phyloP scores from a whole-genome alignment of 768 basidiomycete species.

The Russula olivacea region DNA sequence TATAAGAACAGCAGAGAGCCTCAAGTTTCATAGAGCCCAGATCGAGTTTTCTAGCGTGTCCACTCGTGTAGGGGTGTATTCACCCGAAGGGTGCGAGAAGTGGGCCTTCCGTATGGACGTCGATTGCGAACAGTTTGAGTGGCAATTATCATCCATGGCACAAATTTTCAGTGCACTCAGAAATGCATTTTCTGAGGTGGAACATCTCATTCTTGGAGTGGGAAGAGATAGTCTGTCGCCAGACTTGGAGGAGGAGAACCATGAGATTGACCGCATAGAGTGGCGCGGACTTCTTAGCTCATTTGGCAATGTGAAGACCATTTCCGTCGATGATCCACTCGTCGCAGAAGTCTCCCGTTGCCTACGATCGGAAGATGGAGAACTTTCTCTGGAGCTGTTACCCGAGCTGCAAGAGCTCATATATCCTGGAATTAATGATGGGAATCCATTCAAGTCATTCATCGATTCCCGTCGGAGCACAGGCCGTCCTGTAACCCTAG shows the following conservation, averaged over 20 bases:
- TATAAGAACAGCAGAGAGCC: neutral
- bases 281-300: neutral
- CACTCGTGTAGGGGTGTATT: neutral
- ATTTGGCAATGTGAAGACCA: neutral
- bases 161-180: neutral
- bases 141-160: neutral
- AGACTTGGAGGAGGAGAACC: neutral
- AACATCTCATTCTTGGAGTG: neutral
- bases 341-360: neutral
- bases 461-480: neutral
- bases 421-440: neutral
- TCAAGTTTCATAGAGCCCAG: neutral
- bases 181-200: neutral
- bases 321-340: neutral
- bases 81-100: neutral
- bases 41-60: neutral
- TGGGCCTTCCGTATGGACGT: neutral
- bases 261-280: neutral
- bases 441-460: neutral
- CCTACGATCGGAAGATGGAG: neutral
- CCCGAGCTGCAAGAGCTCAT: neutral
- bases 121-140: neutral
- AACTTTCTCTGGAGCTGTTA: neutral
- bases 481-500: neutral
- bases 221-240: neutral